Base-by-base conservation (phyloP, 257 asterid species). In the Thymus mandschuricus region DNA sequence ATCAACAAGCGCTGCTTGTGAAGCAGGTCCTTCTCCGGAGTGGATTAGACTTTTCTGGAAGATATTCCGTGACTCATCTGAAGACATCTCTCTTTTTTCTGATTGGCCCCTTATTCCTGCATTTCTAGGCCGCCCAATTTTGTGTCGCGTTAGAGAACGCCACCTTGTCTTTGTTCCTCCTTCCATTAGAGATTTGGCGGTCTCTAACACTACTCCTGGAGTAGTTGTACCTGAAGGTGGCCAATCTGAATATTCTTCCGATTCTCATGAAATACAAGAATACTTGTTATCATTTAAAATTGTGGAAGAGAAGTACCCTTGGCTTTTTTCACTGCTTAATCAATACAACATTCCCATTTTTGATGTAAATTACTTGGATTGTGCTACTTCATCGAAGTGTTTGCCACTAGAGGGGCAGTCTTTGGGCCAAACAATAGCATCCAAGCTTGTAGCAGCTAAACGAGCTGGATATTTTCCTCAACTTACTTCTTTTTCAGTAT, bases 81-180 rank as follows among this genome's bases (percentile, higher is more conserved):
- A 88, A 75, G 93, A 88, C 78, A 76, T 86, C 59, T 80, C 92
- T 75, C 87, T 90, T 67, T 93, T 90, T 76, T 89, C 96, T 58
- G 97, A 93, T 70, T 93, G 98, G 98, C 98, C 98, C 61, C 88
- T 93, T 75, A 81, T 93, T 75, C 98, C 98, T 71, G 97, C 98
- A 73, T 87, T 86, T 87, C 94, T 93, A 81, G 97, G 98, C 75
- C 92, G 96, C 34, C 96, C 97, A 35, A 89, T 90, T 76, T 86
- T 93, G 71, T 93, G 98, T 60, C 94, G 98, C 62, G 88, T 93
- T 54, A 90, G 82, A 78, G 96, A 87, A 84, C 82, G 87, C 2
- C 88, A 86, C 68, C 90, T 93, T 74, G 88, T 93, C 70, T 90
- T 93, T 66, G 38, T 90, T 76, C 97, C 96, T 48, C 94, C 98